phyloP scores from a whole-genome alignment of 371 early-diverging fungal species.

The Amoeboaphelidium protococcarum region DNA sequence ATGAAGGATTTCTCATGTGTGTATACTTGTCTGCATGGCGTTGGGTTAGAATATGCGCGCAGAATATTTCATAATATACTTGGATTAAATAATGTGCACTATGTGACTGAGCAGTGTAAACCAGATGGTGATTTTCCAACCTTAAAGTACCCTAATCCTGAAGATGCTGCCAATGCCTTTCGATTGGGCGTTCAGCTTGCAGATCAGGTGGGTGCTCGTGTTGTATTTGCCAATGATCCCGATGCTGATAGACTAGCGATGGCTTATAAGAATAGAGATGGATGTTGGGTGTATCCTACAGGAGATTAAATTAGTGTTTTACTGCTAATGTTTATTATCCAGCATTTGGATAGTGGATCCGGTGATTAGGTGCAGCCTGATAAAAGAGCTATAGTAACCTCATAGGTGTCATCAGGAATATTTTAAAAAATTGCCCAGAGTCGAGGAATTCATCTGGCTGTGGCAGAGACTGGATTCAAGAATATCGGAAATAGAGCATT shows the following conservation, averaged over 20 bases:
- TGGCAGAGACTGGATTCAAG: slow-evolving; percentile 86
- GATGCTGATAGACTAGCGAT: slow-evolving; percentile 87
- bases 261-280: slow-evolving; percentile 39
- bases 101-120: slow-evolving; percentile 28
- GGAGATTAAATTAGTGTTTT: no score
- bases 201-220: slow-evolving; percentile 17
- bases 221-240: slow-evolving; percentile 91
- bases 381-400: slow-evolving; percentile 32
- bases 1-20: no score
- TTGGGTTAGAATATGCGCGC: slow-evolving; percentile 54
- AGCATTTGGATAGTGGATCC: no score
- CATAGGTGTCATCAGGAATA: slow-evolving; percentile 68
- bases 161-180: slow-evolving; percentile 67
- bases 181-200: slow-evolving; percentile 45
- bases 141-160: slow-evolving; percentile 50
- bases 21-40: slow-evolving; percentile 92
- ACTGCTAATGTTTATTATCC: no score
- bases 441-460: slow-evolving; percentile 57
- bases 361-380: no score
- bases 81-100: slow-evolving; percentile 29
- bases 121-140: slow-evolving; percentile 87
- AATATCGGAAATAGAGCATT: slow-evolving; percentile 69
- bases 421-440: slow-evolving; percentile 37
- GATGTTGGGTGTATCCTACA: no score
- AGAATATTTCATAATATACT: slow-evolving; percentile 33